A percentile compares a stretch with the other conserved stretches of the same genome.
Evolutionary conservation across 108 stramenopile species (phyloP).

Genomic region (Pseudonitzschia multiseries): DNA sequence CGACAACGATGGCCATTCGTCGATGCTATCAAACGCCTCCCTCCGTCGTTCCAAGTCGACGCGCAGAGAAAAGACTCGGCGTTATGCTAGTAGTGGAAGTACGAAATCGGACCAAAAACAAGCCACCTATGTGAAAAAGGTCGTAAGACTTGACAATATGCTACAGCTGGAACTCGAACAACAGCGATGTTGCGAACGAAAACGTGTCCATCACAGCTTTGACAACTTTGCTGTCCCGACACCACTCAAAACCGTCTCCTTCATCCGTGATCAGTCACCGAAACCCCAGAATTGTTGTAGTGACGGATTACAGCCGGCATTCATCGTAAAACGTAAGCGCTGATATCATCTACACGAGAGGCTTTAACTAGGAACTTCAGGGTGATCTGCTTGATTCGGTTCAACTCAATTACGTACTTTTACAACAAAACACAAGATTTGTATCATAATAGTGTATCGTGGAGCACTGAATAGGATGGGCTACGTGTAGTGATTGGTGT

Average conservation of each 20-base stretch:
- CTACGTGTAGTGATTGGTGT: too few relatives aligned
- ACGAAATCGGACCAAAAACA: background rate
- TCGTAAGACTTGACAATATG: background rate
- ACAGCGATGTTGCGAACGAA: background rate
- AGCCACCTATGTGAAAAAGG: background rate
- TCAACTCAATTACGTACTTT: too few relatives aligned
- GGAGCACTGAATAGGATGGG: too few relatives aligned
- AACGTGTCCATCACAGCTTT: background rate
- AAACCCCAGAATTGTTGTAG: background rate
- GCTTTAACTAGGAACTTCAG: too few relatives aligned
- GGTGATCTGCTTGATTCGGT: too few relatives aligned
- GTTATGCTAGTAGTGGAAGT: constrained; percentile 9
- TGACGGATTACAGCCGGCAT: background rate
- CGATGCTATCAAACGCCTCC: constrained; percentile 57
- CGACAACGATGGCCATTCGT: constrained; percentile 57
- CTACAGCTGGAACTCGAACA: background rate
- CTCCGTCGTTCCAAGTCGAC: constrained; percentile 24
- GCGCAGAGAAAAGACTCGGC: constrained; percentile 1
- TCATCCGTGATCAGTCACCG: background rate
- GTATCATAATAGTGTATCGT: too few relatives aligned
- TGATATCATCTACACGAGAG: too few relatives aligned
- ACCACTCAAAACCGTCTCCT: background rate
- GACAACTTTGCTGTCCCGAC: background rate
- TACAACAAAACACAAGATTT: too few relatives aligned
- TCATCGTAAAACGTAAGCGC: background rate